Conservation (phyloP, 495 filamentous ascomycete genomes). For the Chaetomium fimeti region DNA sequence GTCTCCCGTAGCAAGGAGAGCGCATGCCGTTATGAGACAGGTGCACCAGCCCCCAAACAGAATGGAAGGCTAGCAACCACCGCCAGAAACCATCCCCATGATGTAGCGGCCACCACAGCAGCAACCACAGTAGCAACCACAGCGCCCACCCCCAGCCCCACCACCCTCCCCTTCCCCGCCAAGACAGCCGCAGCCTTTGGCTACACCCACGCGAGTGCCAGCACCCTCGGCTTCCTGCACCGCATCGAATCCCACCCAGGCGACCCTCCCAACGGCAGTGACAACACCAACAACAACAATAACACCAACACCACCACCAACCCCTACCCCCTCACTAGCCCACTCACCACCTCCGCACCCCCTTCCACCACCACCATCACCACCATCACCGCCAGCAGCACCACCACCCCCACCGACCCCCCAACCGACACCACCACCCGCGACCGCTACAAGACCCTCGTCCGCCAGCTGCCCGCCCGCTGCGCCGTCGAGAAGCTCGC, state of each 20-base stretch:
- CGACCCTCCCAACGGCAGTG: background rate
- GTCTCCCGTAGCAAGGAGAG: constrained; percentile 51
- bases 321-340: constrained; percentile 4
- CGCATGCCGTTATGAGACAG: constrained; percentile 52
- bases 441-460: constrained; percentile 53
- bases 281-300: constrained; percentile 14
- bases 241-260: constrained; percentile 42
- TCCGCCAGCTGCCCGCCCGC: constrained; percentile 54
- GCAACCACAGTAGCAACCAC: background rate
- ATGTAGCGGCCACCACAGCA: background rate
- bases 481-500: constrained; percentile 54
- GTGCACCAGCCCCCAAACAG: constrained; percentile 46
- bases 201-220: constrained; percentile 47
- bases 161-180: constrained; percentile 23
- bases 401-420: background rate
- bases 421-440: constrained; percentile 4
- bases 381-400: background rate
- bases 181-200: constrained; percentile 45
- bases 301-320: background rate
- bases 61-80: constrained; percentile 21
- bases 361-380: background rate
- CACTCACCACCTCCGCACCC: constrained; percentile 5
- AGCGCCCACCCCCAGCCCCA: background rate
- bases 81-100: constrained; percentile 15
- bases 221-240: constrained; percentile 51